Base-by-base conservation (phyloP, 352 stramenopile species). In the Phytophthora nicotianae region DNA sequence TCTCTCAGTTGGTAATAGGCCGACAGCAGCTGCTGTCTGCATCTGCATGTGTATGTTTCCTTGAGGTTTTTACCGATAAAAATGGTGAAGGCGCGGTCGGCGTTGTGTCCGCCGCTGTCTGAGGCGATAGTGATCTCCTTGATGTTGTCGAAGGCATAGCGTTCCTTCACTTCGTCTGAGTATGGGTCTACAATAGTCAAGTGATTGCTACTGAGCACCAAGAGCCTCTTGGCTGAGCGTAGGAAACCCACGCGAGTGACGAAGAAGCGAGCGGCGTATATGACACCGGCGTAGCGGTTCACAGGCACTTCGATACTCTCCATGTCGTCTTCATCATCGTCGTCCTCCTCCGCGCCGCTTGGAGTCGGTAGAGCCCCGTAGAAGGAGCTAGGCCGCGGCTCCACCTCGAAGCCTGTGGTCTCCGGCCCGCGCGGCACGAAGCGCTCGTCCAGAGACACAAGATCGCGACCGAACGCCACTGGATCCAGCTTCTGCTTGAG, bases 81-180 rank as follows among this genome's bases (percentile, higher is more conserved):
- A 48, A 96, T 82, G 24, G 83, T 93, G 63, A 96, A 95, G 32
- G 79, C 72, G 16, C 83, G 68, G 51, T 94, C 83, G 11, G 82
- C 74, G 43, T 89, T 92, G 41, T 85, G 78, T 3, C 77, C 78
- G 50, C 82, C 79, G 32, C 66, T 83, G 47, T 93, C 84, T 3
- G 79, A 79, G 9, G 86, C 84, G 27, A 92, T 75, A 21, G 82
- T 94, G 51, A 95, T 92, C 68, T 95, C 88, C 56, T 91, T 94
- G 54, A 96, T 96, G 59, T 92, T 92, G 54, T 93, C 83, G 55
- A 92, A 96, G 33, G 83, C 77, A 46, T 93, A 94, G 26, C 84
- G 85, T 62, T 96, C 88, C 47, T 93, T 94, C 23, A 93, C 84
- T 58, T 94, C 83, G 24, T 95, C 88, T 4, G 81, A 89, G 62